phyloP scores from a whole-genome alignment of 352 stramenopile species.

The Globisporangium camurandrum region DNA sequence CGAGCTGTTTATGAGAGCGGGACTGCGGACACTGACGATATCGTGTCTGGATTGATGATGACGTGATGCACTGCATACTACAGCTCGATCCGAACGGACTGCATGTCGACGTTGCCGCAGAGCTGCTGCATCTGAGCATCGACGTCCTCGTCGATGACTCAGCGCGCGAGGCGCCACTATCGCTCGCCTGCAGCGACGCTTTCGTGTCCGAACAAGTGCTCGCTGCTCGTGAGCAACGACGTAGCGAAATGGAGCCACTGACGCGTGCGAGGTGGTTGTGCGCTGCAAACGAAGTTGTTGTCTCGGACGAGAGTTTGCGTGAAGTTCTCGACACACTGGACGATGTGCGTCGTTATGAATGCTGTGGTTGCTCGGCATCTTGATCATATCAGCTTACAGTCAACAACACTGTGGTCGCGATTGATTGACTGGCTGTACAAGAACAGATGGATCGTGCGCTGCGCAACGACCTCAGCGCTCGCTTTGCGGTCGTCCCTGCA shows the following conservation, averaged over 20 bases:
- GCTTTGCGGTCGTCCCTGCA: conserved; percentile 19
- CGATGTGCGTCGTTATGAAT: background rate
- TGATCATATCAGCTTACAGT: too few relatives aligned
- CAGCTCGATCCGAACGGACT: conserved; percentile 21
- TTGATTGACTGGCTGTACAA: background rate
- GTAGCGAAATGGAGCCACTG: conserved; percentile 16
- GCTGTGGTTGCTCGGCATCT: background rate
- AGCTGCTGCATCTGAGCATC: conserved; percentile 31
- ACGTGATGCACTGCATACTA: background rate
- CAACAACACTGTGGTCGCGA: too few relatives aligned
- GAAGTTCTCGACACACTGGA: conserved; percentile 13
- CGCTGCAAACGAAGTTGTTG: conserved; percentile 21
- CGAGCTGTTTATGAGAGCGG: background rate
- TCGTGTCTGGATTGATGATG: background rate
- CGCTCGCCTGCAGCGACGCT: conserved; percentile 15
- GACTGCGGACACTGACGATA: background rate
- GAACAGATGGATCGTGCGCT: conserved; percentile 19
- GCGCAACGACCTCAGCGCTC: conserved; percentile 16
- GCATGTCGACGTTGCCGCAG: conserved; percentile 26
- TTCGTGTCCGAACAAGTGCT: conserved; percentile 16
- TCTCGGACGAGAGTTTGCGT: conserved; percentile 15
- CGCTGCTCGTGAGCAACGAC: conserved; percentile 13
- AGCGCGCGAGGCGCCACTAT: conserved; percentile 8
- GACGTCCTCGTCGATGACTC: conserved; percentile 17
- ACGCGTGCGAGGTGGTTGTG: conserved; percentile 27